Percentiles rank a stretch among this genome's conserved stretches.
phyloP scores from a whole-genome alignment of 345 rosid species.

The Eucalyptus grandis region DNA sequence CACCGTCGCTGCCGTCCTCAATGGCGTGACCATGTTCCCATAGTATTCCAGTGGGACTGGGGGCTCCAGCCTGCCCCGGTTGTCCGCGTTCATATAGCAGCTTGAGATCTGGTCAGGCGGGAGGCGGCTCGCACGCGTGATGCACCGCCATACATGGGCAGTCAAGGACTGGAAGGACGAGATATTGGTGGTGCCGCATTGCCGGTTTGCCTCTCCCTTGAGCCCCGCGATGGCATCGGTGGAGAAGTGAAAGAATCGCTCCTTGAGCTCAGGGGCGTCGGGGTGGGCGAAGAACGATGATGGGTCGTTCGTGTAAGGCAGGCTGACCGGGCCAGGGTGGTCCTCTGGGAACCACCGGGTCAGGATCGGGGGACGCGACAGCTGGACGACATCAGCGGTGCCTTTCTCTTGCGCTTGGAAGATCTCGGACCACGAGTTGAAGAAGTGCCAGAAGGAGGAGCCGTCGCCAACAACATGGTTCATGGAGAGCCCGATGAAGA shows the following conservation, averaged over 20 bases:
- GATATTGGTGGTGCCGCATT: constrained; percentile 25
- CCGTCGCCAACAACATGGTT: constrained; percentile 65
- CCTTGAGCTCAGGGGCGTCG: constrained; percentile 34
- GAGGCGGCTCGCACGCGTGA: constrained; percentile 26
- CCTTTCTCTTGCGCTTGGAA: constrained; percentile 24
- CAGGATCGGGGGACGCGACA: constrained; percentile 34
- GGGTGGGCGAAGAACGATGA: constrained; percentile 31
- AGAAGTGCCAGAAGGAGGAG: constrained; percentile 59
- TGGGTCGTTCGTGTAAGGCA: constrained; percentile 32
- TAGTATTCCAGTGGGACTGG: constrained; percentile 33
- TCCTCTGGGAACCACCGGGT: constrained; percentile 55
- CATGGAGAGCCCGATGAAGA: constrained; percentile 60
- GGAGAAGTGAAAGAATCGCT: constrained; percentile 59
- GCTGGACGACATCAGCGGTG: not conserved
- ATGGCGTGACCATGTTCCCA: constrained; percentile 36
- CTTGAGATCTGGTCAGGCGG: constrained; percentile 3
- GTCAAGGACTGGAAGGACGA: constrained; percentile 67
- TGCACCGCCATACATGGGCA: constrained; percentile 54
- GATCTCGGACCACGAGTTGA: constrained; percentile 54
- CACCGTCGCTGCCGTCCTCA: constrained; percentile 23
- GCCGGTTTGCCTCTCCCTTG: constrained; percentile 40
- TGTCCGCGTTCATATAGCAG: constrained; percentile 19
- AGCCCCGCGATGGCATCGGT: constrained; percentile 33
- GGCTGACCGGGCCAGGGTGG: constrained; percentile 18
- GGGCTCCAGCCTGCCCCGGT: constrained; percentile 48